Base-by-base conservation (phyloP, 2,329 filamentous ascomycete genomes). In the Ceratocystis cubensis region DNA sequence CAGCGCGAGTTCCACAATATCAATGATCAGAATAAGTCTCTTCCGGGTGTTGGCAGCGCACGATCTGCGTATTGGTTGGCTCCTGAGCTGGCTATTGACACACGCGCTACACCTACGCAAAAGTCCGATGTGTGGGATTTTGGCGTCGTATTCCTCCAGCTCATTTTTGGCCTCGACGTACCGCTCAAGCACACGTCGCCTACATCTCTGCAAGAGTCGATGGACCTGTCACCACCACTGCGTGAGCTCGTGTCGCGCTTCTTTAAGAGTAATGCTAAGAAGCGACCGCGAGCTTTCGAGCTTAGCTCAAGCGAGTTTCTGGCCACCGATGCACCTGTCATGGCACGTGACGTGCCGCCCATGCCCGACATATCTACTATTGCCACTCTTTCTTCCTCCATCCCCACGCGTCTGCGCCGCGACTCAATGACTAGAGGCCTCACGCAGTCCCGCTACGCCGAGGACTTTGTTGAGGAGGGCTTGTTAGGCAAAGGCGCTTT, bases 61-160 rank as follows among this genome's bases (percentile, higher is more conserved):
- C 88, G 87, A 70, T 91, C 90, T 17, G 85, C 88, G 1, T 90
- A 91, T 70, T 96, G 92, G 92, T 76, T 88, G 5, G 85, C 92
- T 1, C 88, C 91, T 1, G 91, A 96, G 75, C 81, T 91, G 63
- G 82, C 83, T 37, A 82, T 78, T 61, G 81, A 79, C 0, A 83
- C 81, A 68, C 86, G 82, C 33, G 81, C 81, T 37, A 79, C 88
- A 74, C 80, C 87, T 76, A 85, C 82, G 1, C 82, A 83, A 71
- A 96, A 96, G 74, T 90, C 91, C 0, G 94, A 97, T 74, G 84
- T 97, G 7, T 99, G 94, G 94, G 89, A 96, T 70, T 85, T 99
- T 71, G 94, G 94, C 3, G 84, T 96, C 37, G 83, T 96, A 4
- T 89, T 96, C 71, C 76, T 96, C 48, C 93, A 99, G 74, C 96